Conservation (phyloP, 768 basidiomycete genomes). For the Rhodotorula diobovata region DNA sequence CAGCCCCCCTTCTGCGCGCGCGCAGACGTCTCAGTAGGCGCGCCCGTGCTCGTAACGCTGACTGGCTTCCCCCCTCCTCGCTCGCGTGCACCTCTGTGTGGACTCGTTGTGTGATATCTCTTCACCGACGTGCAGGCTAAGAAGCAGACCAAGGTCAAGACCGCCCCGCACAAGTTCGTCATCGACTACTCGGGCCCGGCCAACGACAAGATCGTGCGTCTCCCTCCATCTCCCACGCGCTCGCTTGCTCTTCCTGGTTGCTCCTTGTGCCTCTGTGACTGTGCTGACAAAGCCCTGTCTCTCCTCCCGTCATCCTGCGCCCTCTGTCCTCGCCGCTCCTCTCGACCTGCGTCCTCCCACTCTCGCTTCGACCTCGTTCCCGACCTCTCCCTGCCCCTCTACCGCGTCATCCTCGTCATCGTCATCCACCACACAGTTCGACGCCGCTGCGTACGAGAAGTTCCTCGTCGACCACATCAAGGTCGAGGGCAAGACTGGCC, state of each 20-base stretch:
- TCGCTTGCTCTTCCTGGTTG: not conserved
- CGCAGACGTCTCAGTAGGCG: slow-evolving; percentile 37
- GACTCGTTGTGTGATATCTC: not conserved
- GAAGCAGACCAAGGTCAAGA: slow-evolving; percentile 52
- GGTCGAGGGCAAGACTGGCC: slow-evolving; percentile 84
- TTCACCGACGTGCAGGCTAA: slow-evolving; percentile 5
- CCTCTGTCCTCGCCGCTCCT: not conserved
- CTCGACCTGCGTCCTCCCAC: too few species aligned
- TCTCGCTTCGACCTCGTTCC: too few species aligned
- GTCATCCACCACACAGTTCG: slow-evolving; percentile 28
- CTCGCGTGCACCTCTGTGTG: not conserved
- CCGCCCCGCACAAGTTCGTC: slow-evolving; percentile 62
- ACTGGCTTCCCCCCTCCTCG: not conserved
- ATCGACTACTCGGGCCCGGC: slow-evolving; percentile 84
- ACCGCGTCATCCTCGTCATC: too few species aligned
- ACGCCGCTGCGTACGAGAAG: slow-evolving; percentile 45
- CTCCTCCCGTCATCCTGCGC: not conserved
- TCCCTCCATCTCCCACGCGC: not conserved
- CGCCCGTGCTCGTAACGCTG: not conserved
- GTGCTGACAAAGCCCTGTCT: too few species aligned
- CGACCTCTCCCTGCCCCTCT: too few species aligned
- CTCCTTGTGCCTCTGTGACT: too few species aligned
- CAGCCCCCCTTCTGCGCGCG: not conserved
- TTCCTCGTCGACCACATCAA: slow-evolving; percentile 87
- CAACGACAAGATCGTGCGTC: slow-evolving; percentile 49